A percentile compares a stretch with the other conserved stretches of the same genome.
phyloP scores from a whole-genome alignment of 2,329 filamentous ascomycete species.

The Simplicillium aogashimaense region DNA sequence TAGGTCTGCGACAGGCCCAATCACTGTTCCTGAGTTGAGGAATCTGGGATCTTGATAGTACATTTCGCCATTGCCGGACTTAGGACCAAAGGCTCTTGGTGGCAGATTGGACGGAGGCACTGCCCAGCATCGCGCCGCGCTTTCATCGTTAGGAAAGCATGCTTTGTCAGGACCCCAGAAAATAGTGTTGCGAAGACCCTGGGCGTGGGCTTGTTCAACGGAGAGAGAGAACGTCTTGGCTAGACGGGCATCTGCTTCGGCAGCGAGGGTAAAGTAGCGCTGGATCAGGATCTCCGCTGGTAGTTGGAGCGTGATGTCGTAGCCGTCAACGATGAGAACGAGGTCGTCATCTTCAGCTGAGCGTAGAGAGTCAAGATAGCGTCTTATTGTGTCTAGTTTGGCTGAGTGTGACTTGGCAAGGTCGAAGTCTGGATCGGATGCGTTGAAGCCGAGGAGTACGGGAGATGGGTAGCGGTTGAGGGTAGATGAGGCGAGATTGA shows the following conservation, averaged over 20 bases:
- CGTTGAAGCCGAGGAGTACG: slow-evolving; percentile 27
- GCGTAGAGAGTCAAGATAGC: slow-evolving; percentile 20
- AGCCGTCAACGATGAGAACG: slow-evolving; percentile 52
- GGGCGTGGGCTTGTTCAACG: slow-evolving; percentile 16
- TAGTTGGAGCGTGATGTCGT: slow-evolving; percentile 56
- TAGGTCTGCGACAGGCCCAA: slow-evolving; percentile 26
- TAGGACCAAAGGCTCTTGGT: slow-evolving; percentile 22
- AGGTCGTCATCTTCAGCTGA: slow-evolving; percentile 41
- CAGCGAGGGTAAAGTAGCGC: slow-evolving; percentile 46
- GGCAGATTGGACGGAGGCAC: slow-evolving; percentile 24
- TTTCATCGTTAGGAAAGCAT: slow-evolving; percentile 27
- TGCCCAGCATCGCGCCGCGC: slow-evolving; percentile 28
- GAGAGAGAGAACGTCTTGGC: slow-evolving; percentile 35
- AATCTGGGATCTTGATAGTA: slow-evolving; percentile 24
- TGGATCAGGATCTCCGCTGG: slow-evolving; percentile 52
- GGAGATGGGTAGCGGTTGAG: slow-evolving; percentile 27
- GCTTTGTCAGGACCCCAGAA: slow-evolving; percentile 35
- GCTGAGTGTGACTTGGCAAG: slow-evolving; percentile 26
- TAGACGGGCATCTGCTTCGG: slow-evolving; percentile 42
- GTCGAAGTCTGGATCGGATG: slow-evolving; percentile 19
- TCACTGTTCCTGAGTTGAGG: slow-evolving; percentile 36
- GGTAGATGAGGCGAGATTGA: slow-evolving; percentile 25
- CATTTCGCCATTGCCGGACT: slow-evolving; percentile 20
- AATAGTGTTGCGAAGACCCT: slow-evolving; percentile 25
- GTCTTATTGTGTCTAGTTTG: slow-evolving; percentile 24